phyloP scores from a whole-genome alignment of 2,329 filamentous ascomycete species.

The Paraconiothyrium brasiliense region DNA sequence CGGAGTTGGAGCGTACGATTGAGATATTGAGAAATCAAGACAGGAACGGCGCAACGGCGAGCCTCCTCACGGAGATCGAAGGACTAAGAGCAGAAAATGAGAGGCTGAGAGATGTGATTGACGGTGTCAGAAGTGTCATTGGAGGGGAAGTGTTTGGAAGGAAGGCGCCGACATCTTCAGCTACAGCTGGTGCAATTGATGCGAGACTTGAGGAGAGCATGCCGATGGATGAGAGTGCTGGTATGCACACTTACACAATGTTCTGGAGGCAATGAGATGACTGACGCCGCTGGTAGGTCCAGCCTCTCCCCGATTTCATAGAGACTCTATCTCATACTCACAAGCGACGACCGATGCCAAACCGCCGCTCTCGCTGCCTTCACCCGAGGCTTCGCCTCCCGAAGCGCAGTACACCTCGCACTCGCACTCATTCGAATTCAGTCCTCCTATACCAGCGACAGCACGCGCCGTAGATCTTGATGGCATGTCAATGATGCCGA shows the following conservation, averaged over 20 bases:
- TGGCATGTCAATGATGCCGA: conserved; percentile 41
- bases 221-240: conserved; percentile 28
- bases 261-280: conserved; percentile 17
- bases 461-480: conserved; percentile 39
- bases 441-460: conserved; percentile 16
- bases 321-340: conserved; percentile 24
- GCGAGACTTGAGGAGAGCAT: conserved; percentile 6
- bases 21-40: conserved; percentile 47
- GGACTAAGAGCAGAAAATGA: conserved; percentile 45
- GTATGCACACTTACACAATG: conserved; percentile 32
- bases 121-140: conserved; percentile 44
- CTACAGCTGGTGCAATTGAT: background rate
- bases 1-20: conserved; percentile 48
- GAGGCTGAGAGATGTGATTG: conserved; percentile 43
- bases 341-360: conserved; percentile 22
- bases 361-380: conserved; percentile 20
- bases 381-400: conserved; percentile 15
- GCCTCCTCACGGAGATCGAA: conserved; percentile 44
- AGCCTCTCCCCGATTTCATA: conserved; percentile 31
- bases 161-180: conserved; percentile 12
- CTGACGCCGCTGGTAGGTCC: conserved; percentile 40
- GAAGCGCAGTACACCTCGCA: conserved; percentile 17
- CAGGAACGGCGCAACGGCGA: conserved; percentile 42
- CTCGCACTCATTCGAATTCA: conserved; percentile 27
- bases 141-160: conserved; percentile 34